Evolutionary conservation across 495 filamentous ascomycete species (phyloP), one percentile per base, ranked within the genome.

Genomic region (Penicillium subrubescens): DNA sequence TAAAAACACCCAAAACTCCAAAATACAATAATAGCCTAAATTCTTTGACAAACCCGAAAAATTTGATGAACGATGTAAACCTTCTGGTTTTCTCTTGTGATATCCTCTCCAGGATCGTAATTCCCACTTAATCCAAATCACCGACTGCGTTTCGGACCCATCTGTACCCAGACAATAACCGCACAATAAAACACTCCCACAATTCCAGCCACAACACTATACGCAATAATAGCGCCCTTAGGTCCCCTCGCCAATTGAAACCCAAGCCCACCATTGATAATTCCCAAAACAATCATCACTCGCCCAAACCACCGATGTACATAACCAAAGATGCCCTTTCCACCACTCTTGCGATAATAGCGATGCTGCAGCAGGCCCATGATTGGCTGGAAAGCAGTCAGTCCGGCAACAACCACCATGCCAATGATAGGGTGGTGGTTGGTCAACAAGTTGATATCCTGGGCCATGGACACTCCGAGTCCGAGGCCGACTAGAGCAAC

Each of bases 201-300:
- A 7, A 89, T 50, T 17, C 77, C 88, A 8, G 87, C 83, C 39
- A 92, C 73, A 1, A 90, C 82, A 0, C 81, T 70, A 70, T 89
- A 90, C 5, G 84, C 85, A 63, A 89, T 82, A 33, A 86, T 61
- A 29, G 82, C 83, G 2, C 79, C 76, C 31, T 34, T 54, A 8
- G 74, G 70, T 17, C 63, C 70, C 69, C 64, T 19, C 83, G 73
- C n/a, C 89, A 71, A 29, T 77, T 61, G 15, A 92, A 78, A 1
- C 90, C 91, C 5, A 92, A 73, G 0, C 89, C 90, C 90, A 56
- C 85, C 91, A 73, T 92, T 93, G 59, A 92, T 78, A 37, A 91
- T 78, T 2, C 87, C 91, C n/a, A 91, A 67, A 4, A 81, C 67
- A 27, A 93, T 81, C 37, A 91, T 65, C 7, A 73, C 50, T 1